Conservation (phyloP, 177 flowering plant species). For the Telopea speciosissima region DNA sequence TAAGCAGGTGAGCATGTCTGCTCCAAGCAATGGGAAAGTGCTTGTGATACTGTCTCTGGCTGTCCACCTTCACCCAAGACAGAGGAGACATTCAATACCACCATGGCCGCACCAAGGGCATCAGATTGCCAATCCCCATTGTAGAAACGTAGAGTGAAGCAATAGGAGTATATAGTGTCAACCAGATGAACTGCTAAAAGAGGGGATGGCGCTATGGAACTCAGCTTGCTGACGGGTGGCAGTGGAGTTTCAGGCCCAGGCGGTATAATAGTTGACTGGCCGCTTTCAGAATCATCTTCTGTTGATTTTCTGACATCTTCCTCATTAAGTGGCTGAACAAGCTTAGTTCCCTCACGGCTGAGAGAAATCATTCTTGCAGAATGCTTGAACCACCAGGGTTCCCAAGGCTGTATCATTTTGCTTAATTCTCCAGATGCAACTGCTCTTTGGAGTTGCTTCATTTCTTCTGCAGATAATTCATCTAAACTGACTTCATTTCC, state of each 20-base stretch:
- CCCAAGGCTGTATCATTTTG: conserved; percentile 91
- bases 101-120: conserved; percentile 55
- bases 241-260: conserved; percentile 72
- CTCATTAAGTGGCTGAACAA: conserved; percentile 44
- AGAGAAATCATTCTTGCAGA: conserved; percentile 59
- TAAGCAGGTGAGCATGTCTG: conserved; percentile 70
- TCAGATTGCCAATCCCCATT: conserved; percentile 91
- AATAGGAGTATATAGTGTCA: conserved; percentile 74
- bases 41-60: conserved; percentile 60
- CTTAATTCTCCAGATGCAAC: conserved; percentile 88
- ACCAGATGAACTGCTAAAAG: conserved; percentile 66
- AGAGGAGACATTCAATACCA: conserved; percentile 56
- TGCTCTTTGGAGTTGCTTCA: conserved; percentile 67
- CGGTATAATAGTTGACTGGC: conserved; percentile 42
- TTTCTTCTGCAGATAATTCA: conserved; percentile 65
- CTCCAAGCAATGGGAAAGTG: conserved; percentile 62
- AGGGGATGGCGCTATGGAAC: conserved; percentile 63
- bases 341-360: conserved; percentile 56
- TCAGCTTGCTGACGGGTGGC: conserved; percentile 47
- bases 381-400: conserved; percentile 91
- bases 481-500: conserved; percentile 55
- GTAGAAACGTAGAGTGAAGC: conserved; percentile 85
- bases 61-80: conserved; percentile 58
- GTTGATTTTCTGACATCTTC: conserved; percentile 18
- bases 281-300: conserved; percentile 22